Percentiles rank a stretch among this genome's conserved stretches.
Conservation (phyloP, 108 stramenopile species). For the Pseudonitzschia multistriata region DNA sequence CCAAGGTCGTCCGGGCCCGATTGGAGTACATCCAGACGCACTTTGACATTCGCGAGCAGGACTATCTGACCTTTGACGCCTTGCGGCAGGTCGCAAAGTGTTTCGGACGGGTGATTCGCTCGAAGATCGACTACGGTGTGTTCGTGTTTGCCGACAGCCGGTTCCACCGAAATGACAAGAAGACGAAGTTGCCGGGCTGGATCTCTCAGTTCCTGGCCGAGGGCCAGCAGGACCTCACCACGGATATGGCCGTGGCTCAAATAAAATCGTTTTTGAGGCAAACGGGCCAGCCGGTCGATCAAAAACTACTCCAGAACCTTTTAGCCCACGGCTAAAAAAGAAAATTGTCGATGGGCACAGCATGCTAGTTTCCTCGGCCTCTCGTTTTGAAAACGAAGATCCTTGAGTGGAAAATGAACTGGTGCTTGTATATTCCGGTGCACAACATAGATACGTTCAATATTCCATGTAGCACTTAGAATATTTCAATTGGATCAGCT, state of each 20-base stretch:
- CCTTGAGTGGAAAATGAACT: no score
- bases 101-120: slow-evolving; percentile 80
- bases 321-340: no score
- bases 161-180: slow-evolving; percentile 85
- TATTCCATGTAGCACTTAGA: no score
- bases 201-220: slow-evolving; percentile 84
- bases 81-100: slow-evolving; percentile 80
- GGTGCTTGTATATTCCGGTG: no score
- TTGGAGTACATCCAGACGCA: slow-evolving; percentile 83
- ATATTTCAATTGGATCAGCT: no score
- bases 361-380: no score
- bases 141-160: slow-evolving; percentile 81
- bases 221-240: slow-evolving; percentile 75
- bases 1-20: slow-evolving; percentile 83
- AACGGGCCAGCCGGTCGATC: slow-evolving; percentile 90
- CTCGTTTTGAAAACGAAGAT: no score
- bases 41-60: slow-evolving; percentile 77
- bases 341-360: no score
- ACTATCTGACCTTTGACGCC: slow-evolving; percentile 90
- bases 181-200: slow-evolving; percentile 88
- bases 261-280: slow-evolving; percentile 63
- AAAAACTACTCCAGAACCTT: slow-evolving; percentile 23
- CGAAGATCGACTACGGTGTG: slow-evolving; percentile 83
- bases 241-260: slow-evolving; percentile 66
- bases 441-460: no score